These are phyloP conservation scores for Zygosaccharomyces bailii DNA, from an alignment of 805 yeast genomes.

Conservation along the genomic window DNA sequence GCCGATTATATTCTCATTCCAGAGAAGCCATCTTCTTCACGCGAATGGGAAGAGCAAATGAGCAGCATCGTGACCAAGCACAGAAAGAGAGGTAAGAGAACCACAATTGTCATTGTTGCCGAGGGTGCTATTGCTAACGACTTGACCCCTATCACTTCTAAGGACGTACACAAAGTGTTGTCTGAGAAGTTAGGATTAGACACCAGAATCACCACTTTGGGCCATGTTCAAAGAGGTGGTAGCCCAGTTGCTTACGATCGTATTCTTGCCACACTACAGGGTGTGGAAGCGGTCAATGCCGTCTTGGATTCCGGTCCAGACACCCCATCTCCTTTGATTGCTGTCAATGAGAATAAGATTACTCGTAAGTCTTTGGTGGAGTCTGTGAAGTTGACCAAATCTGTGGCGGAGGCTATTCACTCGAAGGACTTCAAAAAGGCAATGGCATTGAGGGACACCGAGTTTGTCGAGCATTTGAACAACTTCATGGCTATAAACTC, in stretches of 20 bases:
- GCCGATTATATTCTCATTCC: conserved; percentile 82
- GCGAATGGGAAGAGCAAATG: conserved; percentile 66
- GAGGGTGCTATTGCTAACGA: conserved; percentile 79
- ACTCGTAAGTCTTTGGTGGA: conserved; percentile 66
- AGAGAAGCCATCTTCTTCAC: conserved; percentile 64
- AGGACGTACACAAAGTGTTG: conserved; percentile 62
- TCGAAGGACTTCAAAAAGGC: conserved; percentile 65
- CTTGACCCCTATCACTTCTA: conserved; percentile 61
- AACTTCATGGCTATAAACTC: conserved; percentile 65
- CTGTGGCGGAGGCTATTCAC: conserved; percentile 67
- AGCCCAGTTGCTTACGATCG: conserved; percentile 74
- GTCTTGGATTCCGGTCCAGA: conserved; percentile 64
- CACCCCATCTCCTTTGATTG: conserved; percentile 78
- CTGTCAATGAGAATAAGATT: conserved; percentile 65
- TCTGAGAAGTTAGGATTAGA: conserved; percentile 66
- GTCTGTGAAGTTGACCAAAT: conserved; percentile 66
- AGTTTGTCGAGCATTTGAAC: conserved; percentile 59
- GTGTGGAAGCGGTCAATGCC: conserved; percentile 78
- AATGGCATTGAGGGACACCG: conserved; percentile 66
- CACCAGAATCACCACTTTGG: conserved; percentile 72
- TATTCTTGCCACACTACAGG: conserved; percentile 70
- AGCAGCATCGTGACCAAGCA: conserved; percentile 60
- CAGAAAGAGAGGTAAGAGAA: conserved; percentile 68
- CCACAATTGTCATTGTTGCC: conserved; percentile 76
- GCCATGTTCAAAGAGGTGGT: conserved; percentile 84